Evolutionary conservation across 148 eudicot species (phyloP).

Genomic region (Nepenthes mirabilis): DNA sequence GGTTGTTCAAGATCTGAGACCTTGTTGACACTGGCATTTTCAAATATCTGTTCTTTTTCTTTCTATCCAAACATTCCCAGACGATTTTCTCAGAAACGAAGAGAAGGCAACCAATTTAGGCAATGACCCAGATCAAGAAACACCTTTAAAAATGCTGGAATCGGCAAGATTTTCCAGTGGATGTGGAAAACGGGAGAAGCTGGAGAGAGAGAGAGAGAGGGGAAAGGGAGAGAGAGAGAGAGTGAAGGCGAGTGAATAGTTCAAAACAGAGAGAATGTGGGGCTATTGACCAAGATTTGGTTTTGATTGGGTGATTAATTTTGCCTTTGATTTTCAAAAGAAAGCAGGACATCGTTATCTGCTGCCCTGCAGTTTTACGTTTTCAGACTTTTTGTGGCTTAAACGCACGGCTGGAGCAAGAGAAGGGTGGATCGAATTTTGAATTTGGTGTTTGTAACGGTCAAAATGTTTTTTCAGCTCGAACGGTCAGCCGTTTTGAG

Average conservation of each 20-base stretch:
- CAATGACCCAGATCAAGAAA: not conserved
- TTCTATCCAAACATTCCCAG: constrained; percentile 31
- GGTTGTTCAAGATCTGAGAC: constrained; percentile 35
- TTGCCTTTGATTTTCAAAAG: not conserved
- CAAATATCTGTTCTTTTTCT: not conserved
- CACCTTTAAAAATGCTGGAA: not conserved
- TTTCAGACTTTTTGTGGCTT: not conserved
- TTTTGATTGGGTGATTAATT: not conserved
- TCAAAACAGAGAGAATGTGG: not conserved
- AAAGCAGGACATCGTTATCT: not conserved
- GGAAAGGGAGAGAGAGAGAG: not conserved
- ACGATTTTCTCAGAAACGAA: constrained; percentile 4
- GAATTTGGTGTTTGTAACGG: not conserved
- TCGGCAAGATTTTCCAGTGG: not conserved
- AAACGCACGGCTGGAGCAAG: not conserved
- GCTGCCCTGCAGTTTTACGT: not conserved
- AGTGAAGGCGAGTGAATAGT: not conserved
- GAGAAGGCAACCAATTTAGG: not conserved
- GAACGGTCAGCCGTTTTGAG: not conserved
- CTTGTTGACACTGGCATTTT: constrained; percentile 83
- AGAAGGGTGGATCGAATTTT: not conserved
- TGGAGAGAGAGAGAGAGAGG: not conserved
- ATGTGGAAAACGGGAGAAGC: not conserved
- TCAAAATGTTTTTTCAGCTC: not conserved
- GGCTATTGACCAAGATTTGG: not conserved